Conservation (phyloP, 2,329 filamentous ascomycete genomes). For the Aspergillus tanneri region DNA sequence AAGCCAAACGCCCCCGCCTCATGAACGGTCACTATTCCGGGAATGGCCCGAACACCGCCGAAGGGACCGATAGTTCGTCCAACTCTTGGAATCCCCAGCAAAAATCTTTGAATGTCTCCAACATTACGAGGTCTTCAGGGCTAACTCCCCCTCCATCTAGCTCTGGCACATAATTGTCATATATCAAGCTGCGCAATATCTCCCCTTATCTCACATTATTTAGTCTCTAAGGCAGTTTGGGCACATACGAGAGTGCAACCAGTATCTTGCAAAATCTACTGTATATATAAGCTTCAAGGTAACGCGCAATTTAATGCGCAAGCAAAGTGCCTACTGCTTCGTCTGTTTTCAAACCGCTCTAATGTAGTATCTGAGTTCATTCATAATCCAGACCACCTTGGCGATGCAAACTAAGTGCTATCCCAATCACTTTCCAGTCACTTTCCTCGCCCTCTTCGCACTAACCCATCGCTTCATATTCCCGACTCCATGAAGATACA, state of each 20-base stretch:
- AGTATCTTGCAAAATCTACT: neutral
- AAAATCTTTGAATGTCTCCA: constrained; percentile 21
- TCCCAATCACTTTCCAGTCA: constrained; percentile 1
- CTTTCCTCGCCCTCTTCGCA: constrained; percentile 28
- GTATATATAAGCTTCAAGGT: too few species aligned
- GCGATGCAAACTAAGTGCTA: too few species aligned
- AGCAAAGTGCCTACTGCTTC: too few species aligned
- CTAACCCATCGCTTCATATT: constrained; percentile 35
- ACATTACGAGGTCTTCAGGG: constrained; percentile 23
- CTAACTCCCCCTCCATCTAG: constrained; percentile 5
- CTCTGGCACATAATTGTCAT: neutral
- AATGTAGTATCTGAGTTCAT: too few species aligned
- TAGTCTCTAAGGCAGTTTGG: neutral
- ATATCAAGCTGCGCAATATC: neutral
- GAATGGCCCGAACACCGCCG: neutral
- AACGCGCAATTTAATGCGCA: too few species aligned
- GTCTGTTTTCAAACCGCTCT: too few species aligned
- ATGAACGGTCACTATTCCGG: constrained; percentile 32
- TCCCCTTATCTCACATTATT: neutral
- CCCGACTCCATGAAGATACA: constrained; percentile 49
- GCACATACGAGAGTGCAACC: neutral
- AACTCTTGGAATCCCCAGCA: constrained; percentile 18
- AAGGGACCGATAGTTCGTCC: constrained; percentile 2
- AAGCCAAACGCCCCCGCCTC: constrained; percentile 37
- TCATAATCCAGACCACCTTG: too few species aligned